A percentile compares a stretch with the other conserved stretches of the same genome.
phyloP scores from a whole-genome alignment of 2,329 filamentous ascomycete species.

The Neonectria sp. region DNA sequence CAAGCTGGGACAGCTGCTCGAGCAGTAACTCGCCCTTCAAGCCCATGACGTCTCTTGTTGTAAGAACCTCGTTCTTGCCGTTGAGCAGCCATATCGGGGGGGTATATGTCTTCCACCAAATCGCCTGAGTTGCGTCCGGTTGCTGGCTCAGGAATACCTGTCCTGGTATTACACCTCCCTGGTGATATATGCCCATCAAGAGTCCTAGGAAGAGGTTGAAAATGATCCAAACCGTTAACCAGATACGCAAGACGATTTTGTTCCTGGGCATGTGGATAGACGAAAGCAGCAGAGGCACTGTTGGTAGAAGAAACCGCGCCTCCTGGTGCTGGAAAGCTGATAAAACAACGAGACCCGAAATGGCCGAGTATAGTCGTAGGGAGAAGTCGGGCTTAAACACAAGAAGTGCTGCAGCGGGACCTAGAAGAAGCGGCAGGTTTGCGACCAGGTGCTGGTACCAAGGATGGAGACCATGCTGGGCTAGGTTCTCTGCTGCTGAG shows the following conservation, averaged over 20 bases:
- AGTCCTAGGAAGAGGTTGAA: conserved; percentile 80
- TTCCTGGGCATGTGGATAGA: conserved; percentile 77
- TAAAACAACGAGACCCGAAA: conserved; percentile 79
- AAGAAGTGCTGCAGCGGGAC: conserved; percentile 76
- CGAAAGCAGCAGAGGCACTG: conserved; percentile 82
- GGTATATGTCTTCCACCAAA: conserved; percentile 92
- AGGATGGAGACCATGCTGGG: conserved; percentile 82
- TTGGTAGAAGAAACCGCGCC: conserved; percentile 82
- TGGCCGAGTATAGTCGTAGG: conserved; percentile 78
- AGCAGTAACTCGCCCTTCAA: conserved; percentile 74
- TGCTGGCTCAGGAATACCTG: conserved; percentile 83
- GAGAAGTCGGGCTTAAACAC: conserved; percentile 71
- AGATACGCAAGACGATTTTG: conserved; percentile 63
- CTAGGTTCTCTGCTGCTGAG: conserved; percentile 77
- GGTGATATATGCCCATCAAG: conserved; percentile 86
- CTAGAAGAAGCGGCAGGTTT: conserved; percentile 79
- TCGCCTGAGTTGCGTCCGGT: conserved; percentile 76
- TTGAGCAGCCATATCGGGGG: conserved; percentile 86
- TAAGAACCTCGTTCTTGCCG: conserved; percentile 80
- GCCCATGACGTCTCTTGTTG: conserved; percentile 82
- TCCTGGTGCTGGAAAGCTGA: conserved; percentile 86
- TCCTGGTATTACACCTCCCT: conserved; percentile 82
- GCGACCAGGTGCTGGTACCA: conserved; percentile 83
- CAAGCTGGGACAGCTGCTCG: conserved; percentile 69
- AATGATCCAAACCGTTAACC: conserved; percentile 75